Base-by-base conservation (phyloP, 768 basidiomycete genomes). In the Lentinus tigrinus region DNA sequence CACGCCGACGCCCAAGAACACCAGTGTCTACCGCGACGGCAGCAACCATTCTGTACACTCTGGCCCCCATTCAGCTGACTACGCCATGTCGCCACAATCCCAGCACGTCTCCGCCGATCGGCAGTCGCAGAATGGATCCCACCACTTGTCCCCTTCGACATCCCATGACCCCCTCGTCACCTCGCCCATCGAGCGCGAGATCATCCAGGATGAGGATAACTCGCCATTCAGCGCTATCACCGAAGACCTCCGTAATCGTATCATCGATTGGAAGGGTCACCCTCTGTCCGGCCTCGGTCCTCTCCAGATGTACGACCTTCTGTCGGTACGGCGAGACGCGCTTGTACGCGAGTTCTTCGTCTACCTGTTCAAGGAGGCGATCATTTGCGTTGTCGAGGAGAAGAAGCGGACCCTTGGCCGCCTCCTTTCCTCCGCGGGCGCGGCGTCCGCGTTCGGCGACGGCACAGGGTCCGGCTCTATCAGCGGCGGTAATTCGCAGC, bases 341-440 rank as follows among this genome's bases (percentile, higher is more conserved):
- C 88, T 93, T 59, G 88, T 95, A 19, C 85, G 95, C 54, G 95
- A 97, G 71, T 98, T 98, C 73, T 91, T 88, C 69, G 93, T 97
- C 59, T 98, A 98, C 75, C 83, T 99, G 26, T 99, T 98, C 84
- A 89, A 89, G 68, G 94, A 98, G 72, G 97, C 97, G 10, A 91
- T 99, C 63, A 94, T 99, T 58, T 99, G 97, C 71, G 94, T 98
- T n/a, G 70, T 91, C 19, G 95, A 98, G 72, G 96, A 99, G 74
- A 93, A 88, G 78, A 95, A 93, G 67, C 85, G 89, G 24, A 85
- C 88, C 0, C 74, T 95, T 2, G 85, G 88, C 8, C 83, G 88
- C 26, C 78, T 94, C 46, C 78, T 94, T 4, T 86, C 88, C 28
- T 81, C 77, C 57, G 85, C 87, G 0, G 71, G 73, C 38, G 62